A percentile compares a stretch with the other conserved stretches of the same genome.
Evolutionary conservation across 1,284 basidiomycete genomes (phyloP).

Genomic region (Tremellales sp.): DNA sequence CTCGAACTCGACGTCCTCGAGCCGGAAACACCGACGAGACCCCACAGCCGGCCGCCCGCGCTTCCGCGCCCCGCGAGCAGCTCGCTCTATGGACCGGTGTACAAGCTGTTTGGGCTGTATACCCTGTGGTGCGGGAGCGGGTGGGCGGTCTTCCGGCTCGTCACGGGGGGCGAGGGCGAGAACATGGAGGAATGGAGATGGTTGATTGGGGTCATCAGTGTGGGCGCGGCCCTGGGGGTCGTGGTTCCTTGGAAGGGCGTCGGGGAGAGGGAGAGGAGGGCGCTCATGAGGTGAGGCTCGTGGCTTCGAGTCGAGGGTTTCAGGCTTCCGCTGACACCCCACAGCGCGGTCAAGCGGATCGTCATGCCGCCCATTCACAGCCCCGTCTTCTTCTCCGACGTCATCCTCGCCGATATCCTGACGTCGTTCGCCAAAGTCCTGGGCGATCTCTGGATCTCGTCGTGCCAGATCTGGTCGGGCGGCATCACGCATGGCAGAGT

Average conservation of each 20-base stretch:
- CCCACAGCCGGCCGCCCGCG: neutral
- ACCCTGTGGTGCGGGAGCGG: constrained; percentile 57
- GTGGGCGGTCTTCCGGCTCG: constrained; percentile 63
- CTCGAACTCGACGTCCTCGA: neutral
- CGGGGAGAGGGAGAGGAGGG: constrained; percentile 65
- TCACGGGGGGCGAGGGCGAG: constrained; percentile 55
- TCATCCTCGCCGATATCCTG: constrained; percentile 90
- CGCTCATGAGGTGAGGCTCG: constrained; percentile 65
- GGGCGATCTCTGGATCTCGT: constrained; percentile 86
- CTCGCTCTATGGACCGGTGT: constrained; percentile 59
- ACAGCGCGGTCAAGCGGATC: constrained; percentile 67
- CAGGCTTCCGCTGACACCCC: constrained; percentile 9
- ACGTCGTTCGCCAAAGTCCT: constrained; percentile 96
- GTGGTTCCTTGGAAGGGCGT: constrained; percentile 64
- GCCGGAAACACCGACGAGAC: constrained; percentile 38
- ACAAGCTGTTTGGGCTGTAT: constrained; percentile 64
- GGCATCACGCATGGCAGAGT: constrained; percentile 67
- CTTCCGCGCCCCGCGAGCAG: constrained; percentile 17
- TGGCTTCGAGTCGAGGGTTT: neutral
- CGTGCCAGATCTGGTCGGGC: constrained; percentile 65
- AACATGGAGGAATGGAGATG: constrained; percentile 70
- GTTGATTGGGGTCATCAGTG: constrained; percentile 64
- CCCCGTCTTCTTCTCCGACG: constrained; percentile 80
- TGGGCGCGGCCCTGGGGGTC: constrained; percentile 59
- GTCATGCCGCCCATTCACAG: constrained; percentile 61